Conservation (phyloP, 2,329 filamentous ascomycete genomes). For the Trichoderma semiorbis region DNA sequence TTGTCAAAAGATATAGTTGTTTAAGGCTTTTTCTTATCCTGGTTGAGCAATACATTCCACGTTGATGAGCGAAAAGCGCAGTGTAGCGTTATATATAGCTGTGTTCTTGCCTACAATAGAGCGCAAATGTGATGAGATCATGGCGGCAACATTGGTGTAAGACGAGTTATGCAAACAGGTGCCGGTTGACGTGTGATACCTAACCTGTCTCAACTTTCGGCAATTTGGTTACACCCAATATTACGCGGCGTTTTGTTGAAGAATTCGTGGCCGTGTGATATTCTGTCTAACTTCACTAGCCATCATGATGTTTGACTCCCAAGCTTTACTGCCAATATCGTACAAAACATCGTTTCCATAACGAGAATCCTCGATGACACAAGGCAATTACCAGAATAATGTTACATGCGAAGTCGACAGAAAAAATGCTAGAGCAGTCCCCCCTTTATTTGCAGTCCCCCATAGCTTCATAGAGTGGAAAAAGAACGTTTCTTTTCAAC, state of each 20-base stretch:
- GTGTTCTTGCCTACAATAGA: neutral
- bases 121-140: neutral
- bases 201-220: neutral
- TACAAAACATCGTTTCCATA: too few relatives aligned
- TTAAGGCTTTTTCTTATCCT: neutral
- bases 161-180: neutral
- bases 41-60: neutral
- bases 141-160: neutral
- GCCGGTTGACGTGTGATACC: neutral
- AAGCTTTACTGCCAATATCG: too few relatives aligned
- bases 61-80: neutral
- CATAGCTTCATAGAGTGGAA: neutral
- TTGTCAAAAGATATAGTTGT: neutral
- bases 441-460: fast-evolving
- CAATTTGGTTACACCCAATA: neutral
- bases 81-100: neutral
- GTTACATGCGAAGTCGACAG: too few relatives aligned
- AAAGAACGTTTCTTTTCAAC: neutral
- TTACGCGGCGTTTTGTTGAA: neutral
- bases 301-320: too few relatives aligned
- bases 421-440: neutral
- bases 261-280: neutral
- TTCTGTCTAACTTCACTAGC: too few relatives aligned
- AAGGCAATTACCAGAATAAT: too few relatives aligned
- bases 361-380: fast-evolving